Base-by-base conservation (phyloP, 176 grass and related monocot species). In the Miscanthus lutarioriparius region DNA sequence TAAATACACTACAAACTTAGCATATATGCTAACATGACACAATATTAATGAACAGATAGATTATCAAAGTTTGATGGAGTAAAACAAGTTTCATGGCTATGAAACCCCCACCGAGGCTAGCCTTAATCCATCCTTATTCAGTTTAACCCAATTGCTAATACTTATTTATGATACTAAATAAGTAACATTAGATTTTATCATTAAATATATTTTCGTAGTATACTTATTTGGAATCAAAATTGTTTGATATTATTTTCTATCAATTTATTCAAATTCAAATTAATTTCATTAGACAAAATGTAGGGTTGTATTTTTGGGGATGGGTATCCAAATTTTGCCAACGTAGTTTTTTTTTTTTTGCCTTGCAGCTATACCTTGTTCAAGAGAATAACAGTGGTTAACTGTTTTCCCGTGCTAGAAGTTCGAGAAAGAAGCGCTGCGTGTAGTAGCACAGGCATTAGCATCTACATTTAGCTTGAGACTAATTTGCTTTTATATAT, bases 341-440 rank as follows among this genome's bases (percentile, higher is more conserved):
- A n/a, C 20, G 20, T n/a, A 58, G 53, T 58, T 58, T 58, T 33
- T 45, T 13, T 19, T 19, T 19, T 54, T 54, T 54, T 7, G 11
- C 6, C 49, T 22, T 14, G 4, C 0, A 20, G 51, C 0, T 22
- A 1, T 20, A 54, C 6, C 19, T 54, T 54, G 51, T 54, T 54
- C 5, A 53, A 54, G 51, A 54, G 51, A 54, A 54, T 54, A 54
- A 22, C 51, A 8, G 19, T 54, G 51, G 20, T 54, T 8, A 54
- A 22, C 19, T 54, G 51, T 22, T 54, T 54, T 22, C 51, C 17
- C 17, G 51, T 22, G 51, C 51, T 54, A 54, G 17, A 54, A 72
- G 53, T 63, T 56, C 26, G 25, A 65, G 41, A 86, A 86, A 65
- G 78, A 36, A 54, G 71, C 23, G 51, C 63, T 14, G 83, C 66